Conservation (phyloP, 768 basidiomycete genomes). For the Russula abietina region DNA sequence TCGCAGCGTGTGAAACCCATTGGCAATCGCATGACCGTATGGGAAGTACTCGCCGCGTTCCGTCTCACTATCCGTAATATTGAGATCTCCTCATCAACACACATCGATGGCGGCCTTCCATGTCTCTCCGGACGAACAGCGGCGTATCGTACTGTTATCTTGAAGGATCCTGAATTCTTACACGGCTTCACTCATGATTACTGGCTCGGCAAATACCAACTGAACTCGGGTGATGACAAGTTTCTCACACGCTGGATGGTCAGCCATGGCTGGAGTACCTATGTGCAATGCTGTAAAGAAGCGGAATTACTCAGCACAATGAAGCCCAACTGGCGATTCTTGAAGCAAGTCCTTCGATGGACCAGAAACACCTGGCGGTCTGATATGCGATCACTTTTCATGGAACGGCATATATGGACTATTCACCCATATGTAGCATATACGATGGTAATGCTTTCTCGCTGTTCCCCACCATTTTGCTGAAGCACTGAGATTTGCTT, state of each 20-base stretch:
- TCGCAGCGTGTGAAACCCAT: slow-evolving; percentile 82
- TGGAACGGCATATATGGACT: slow-evolving; percentile 83
- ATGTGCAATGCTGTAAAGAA: slow-evolving; percentile 81
- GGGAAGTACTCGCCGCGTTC: slow-evolving; percentile 94
- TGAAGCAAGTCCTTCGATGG: slow-evolving; percentile 92
- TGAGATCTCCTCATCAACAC: slow-evolving; percentile 82
- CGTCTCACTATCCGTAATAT: slow-evolving; percentile 90
- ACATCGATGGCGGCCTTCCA: slow-evolving; percentile 89
- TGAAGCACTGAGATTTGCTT: slow-evolving; percentile 11
- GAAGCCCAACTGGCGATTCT: slow-evolving; percentile 95
- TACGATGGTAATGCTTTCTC: slow-evolving; percentile 61
- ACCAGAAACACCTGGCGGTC: slow-evolving; percentile 93
- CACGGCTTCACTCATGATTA: slow-evolving; percentile 92
- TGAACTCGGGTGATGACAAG: slow-evolving; percentile 92
- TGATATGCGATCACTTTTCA: slow-evolving; percentile 83
- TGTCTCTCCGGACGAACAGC: slow-evolving; percentile 92
- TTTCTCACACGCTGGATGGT: slow-evolving; percentile 97
- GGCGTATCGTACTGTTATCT: slow-evolving; percentile 87
- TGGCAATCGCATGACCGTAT: slow-evolving; percentile 77
- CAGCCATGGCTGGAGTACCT: slow-evolving; percentile 91
- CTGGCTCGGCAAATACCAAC: slow-evolving; percentile 91
- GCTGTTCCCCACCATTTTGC: slow-evolving; percentile 2
- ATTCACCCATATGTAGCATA: slow-evolving; percentile 75
- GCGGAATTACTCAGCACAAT: slow-evolving; percentile 86
- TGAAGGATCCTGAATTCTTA: slow-evolving; percentile 91